Evolutionary conservation across 2,329 filamentous ascomycete genomes (phyloP), one percentile per base, ranked within the genome.

Genomic region (Davidsoniella virescens): DNA sequence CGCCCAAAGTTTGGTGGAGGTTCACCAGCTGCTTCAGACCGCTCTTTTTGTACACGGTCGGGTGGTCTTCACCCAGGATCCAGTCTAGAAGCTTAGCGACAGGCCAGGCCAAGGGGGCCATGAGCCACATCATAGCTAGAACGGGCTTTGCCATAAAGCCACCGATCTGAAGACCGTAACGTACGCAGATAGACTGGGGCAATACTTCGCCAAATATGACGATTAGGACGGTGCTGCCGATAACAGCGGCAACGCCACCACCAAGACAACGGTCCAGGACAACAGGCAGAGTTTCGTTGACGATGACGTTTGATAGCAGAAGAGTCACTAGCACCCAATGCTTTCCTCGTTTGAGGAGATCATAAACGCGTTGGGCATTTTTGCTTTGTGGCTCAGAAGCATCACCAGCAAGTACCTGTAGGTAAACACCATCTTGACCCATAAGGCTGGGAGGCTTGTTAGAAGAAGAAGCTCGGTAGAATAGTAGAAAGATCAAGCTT

Each of bases 201-300:
- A 94, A 84, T 55, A 98, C 80, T 70, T 98, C 92, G 58, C 92
- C 92, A 63, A 98, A 98, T 58, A 98, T 95, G 62, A 98, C 92
- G 65, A 98, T 96, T 55, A 96, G 69, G 12, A 93, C 77, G 1
- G 92, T 98, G 69, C 87, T 93, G 59, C 88, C 87, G 48, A 96
- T 73, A 18, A 96, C 87, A 54, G 92, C 92, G 54, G 90, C 88
- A 71, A 93, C 88, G 56, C 92, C 92, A 57, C 92, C 92, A 26
- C 92, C 92, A 16, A 98, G 76, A 51, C 87, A 94, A 51, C 92
- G 75, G 65, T 98, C 92, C 47, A 98, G 75, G 9, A 98, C 86
- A 55, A 98, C 94, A 25, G 92, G 92, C 12, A 95, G 71, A 2
- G 90, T 93, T 67, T 96, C 92, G 64, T 98, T 96, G 56, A 93